Evolutionary conservation across 1,139 yeast genomes (phyloP), one percentile per base, ranked within the genome.

Genomic region (Hansenula anomala): DNA sequence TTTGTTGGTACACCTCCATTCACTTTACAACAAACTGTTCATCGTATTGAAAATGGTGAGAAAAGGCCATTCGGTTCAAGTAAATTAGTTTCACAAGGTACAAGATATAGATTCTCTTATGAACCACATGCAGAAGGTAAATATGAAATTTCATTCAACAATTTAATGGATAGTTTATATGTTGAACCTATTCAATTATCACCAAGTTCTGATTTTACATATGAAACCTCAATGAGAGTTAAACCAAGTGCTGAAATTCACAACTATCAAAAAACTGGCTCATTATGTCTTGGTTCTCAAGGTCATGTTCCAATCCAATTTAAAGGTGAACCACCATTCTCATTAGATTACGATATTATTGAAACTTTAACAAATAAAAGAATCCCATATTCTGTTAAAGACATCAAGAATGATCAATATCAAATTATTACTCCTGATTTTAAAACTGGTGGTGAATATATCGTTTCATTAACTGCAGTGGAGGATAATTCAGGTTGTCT

Each of bases 1-100:
- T 71, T 86, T 37, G 64, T 74, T 6, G 98, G 98, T 14, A 73
- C 79, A 22, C 84, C 96, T 1, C 97, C 97, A 4, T 92, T 84
- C 61, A 71, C 71, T 34, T 70, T 89, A 14, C 71, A 70, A 31
- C 80, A 81, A 45, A 71, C 73, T 32, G 79, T 83, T 8, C 85
- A 75, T 53, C 75, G 77, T 40, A 67, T 75, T 17, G 62, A 68
- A 26, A 62, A 45, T n/a, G 46, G 55, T 56, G 34, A 63, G 28
- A 54, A 55, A 32, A 56, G 47, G 26, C 53, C 64, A 9, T 44
- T 64, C 18, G 66, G 65, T 16, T 58, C 68, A 1, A 69, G 66
- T 40, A 60, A 54, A 34, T 50, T 65, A 6, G 48, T 55, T 1
- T 64, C 69, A 0, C 56, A 56, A 30, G 66, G 69, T 36, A 63